phyloP scores from a whole-genome alignment of 2,329 filamentous ascomycete species.

The Thielaviopsis cerberus region DNA sequence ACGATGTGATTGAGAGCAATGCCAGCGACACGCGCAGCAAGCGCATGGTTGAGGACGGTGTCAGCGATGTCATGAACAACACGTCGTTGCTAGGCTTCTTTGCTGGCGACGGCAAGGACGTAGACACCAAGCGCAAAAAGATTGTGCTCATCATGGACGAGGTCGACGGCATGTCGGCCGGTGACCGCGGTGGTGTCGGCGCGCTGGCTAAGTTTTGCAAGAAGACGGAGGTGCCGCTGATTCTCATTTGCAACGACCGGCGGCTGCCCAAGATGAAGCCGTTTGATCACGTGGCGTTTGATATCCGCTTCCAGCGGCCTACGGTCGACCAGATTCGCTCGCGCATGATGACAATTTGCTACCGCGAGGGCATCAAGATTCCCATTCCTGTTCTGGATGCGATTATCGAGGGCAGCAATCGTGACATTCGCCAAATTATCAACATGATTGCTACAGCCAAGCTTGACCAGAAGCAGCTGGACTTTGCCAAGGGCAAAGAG shows the following conservation, averaged over 20 bases:
- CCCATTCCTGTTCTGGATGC: slow-evolving; percentile 71
- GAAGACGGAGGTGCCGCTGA: slow-evolving; percentile 85
- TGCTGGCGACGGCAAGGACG: slow-evolving; percentile 59
- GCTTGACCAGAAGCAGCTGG: slow-evolving; percentile 62
- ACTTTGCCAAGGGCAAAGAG: slow-evolving; percentile 68
- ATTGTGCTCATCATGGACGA: slow-evolving; percentile 97
- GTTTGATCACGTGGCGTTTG: slow-evolving; percentile 71
- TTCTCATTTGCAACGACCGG: slow-evolving; percentile 94
- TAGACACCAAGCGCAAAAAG: slow-evolving; percentile 72
- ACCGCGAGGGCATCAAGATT: slow-evolving; percentile 74
- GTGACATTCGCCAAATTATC: slow-evolving; percentile 93
- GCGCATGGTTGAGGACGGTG: slow-evolving; percentile 72
- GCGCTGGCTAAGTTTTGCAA: slow-evolving; percentile 87
- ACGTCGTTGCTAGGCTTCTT: slow-evolving; percentile 87
- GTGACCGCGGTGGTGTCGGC: slow-evolving; percentile 86
- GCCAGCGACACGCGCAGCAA: slow-evolving; percentile 93
- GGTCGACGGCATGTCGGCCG: slow-evolving; percentile 95
- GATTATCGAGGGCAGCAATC: slow-evolving; percentile 83
- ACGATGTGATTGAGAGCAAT: slow-evolving; percentile 85
- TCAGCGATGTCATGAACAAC: slow-evolving; percentile 84
- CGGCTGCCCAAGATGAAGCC: slow-evolving; percentile 93
- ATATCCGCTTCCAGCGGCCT: slow-evolving; percentile 73
- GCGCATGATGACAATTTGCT: slow-evolving; percentile 87
- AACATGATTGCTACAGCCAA: slow-evolving; percentile 96
- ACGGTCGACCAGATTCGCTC: slow-evolving; percentile 82